phyloP scores from a whole-genome alignment of 1,139 yeast genomes.

The Chernovozyma sophiae-reginae region DNA sequence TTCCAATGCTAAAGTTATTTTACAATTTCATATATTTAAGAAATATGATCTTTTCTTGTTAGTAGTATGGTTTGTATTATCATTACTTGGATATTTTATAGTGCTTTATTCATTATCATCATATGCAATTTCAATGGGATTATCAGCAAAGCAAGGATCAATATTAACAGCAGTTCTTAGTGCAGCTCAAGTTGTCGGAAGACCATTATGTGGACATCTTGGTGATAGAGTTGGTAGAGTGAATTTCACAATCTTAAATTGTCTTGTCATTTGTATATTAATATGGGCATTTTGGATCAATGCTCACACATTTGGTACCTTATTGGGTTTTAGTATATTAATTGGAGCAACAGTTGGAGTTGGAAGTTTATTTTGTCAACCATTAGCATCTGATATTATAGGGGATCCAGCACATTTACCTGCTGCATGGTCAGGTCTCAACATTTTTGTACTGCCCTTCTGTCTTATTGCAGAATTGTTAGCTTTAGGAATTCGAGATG shows the following conservation, averaged over 20 bases:
- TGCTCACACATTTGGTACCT: constrained; percentile 45
- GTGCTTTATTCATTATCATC: constrained; percentile 59
- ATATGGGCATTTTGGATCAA: constrained; percentile 53
- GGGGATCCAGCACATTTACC: constrained; percentile 44
- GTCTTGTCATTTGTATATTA: constrained; percentile 31
- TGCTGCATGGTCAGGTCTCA: constrained; percentile 59
- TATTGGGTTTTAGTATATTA: constrained; percentile 49
- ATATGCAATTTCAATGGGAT: constrained; percentile 58
- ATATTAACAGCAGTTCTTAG: constrained; percentile 57
- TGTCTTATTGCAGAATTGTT: constrained; percentile 48
- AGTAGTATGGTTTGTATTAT: constrained; percentile 53
- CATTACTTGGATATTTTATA: constrained; percentile 55
- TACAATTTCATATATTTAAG: constrained; percentile 28
- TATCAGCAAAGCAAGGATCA: constrained; percentile 53
- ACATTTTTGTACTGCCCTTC: constrained; percentile 43
- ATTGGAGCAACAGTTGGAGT: constrained; percentile 57
- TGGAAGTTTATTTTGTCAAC: constrained; percentile 58
- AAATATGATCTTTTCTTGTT: constrained; percentile 36
- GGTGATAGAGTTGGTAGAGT: constrained; percentile 60
- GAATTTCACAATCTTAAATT: constrained; percentile 39
- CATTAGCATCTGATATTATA: constrained; percentile 55
- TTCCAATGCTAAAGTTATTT: constrained; percentile 20
- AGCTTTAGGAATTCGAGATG: constrained; percentile 40
- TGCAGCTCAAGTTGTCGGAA: constrained; percentile 61
- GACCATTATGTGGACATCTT: constrained; percentile 57